These are phyloP conservation scores for Colletotrichum zoysiae DNA, from an alignment of 2,329 filamentous ascomycete species.

Conservation along the genomic window DNA sequence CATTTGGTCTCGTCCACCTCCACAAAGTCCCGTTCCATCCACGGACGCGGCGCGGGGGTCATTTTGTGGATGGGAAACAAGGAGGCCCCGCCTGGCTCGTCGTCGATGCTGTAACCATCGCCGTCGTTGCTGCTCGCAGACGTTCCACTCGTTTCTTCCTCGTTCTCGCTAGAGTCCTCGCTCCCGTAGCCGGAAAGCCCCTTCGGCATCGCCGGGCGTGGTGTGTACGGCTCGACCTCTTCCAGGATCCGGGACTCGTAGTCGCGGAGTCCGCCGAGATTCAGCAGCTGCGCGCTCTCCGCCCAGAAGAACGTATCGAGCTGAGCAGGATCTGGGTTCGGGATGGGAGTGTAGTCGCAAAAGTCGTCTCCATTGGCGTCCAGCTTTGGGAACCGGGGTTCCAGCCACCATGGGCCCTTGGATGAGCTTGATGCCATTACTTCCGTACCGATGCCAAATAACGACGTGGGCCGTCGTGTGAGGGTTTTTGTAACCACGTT, in stretches of 20 bases:
- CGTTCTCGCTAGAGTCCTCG: neutral
- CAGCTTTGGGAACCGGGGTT: neutral
- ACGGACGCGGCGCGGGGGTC: neutral
- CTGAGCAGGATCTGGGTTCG: neutral
- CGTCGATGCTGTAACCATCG: neutral
- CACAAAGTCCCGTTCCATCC: slow-evolving; percentile 12
- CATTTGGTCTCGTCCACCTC: slow-evolving; percentile 25
- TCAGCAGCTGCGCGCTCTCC: neutral
- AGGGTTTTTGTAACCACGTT: neutral
- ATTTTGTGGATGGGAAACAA: neutral
- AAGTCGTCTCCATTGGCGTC: neutral
- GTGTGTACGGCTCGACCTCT: slow-evolving; percentile 13
- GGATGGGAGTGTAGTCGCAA: neutral
- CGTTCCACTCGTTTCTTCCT: neutral
- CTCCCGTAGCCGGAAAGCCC: neutral
- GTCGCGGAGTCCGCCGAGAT: neutral
- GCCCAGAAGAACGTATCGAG: slow-evolving; percentile 4
- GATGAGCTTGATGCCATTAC: neutral
- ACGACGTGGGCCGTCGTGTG: too few species aligned
- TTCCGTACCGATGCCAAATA: neutral
- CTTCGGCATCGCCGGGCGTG: neutral
- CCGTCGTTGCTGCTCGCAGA: neutral
- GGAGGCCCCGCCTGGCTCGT: neutral
- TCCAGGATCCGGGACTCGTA: slow-evolving; percentile 6
- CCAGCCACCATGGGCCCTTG: neutral